Evolutionary conservation across 2,329 filamentous ascomycete species (phyloP).

Genomic region (Microdochium bolleyi): DNA sequence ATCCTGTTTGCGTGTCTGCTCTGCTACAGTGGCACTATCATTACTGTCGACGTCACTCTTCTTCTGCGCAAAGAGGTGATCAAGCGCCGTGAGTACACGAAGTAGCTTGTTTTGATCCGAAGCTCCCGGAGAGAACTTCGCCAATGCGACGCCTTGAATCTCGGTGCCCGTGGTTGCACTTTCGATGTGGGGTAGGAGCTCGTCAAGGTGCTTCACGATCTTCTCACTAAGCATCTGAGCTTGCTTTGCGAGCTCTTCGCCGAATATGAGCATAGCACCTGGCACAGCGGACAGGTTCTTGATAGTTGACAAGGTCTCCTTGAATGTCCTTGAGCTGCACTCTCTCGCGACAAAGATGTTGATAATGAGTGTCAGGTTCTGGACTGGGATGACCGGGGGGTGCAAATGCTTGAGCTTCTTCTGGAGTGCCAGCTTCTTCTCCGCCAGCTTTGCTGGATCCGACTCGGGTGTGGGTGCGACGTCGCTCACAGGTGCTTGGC

Average conservation of each 20-base stretch:
- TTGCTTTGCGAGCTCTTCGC: slow-evolving; percentile 84
- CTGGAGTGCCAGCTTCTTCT: slow-evolving; percentile 30
- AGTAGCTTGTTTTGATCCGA: slow-evolving; percentile 96
- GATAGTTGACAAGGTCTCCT: slow-evolving; percentile 96
- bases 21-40: slow-evolving; percentile 20
- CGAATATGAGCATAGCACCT: slow-evolving; percentile 81
- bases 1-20: slow-evolving; percentile 65
- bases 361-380: slow-evolving; percentile 89
- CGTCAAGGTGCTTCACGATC: slow-evolving; percentile 76
- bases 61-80: slow-evolving; percentile 86
- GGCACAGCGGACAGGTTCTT: slow-evolving; percentile 94
- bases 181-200: slow-evolving; percentile 78
- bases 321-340: slow-evolving; percentile 96
- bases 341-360: slow-evolving; percentile 94
- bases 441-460: slow-evolving; percentile 24
- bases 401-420: slow-evolving; percentile 55
- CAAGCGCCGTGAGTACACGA: slow-evolving; percentile 83
- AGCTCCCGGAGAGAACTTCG: slow-evolving; percentile 91
- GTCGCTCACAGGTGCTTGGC: slow-evolving; percentile 4
- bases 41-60: slow-evolving; percentile 30
- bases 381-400: slow-evolving; percentile 77
- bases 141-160: slow-evolving; percentile 86
- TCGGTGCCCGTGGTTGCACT: slow-evolving; percentile 85
- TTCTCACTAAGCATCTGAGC: slow-evolving; percentile 77
- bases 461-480: slow-evolving; percentile 6